Evolutionary conservation across 768 basidiomycete genomes (phyloP).

Genomic region (Plicaturopsis crispa): DNA sequence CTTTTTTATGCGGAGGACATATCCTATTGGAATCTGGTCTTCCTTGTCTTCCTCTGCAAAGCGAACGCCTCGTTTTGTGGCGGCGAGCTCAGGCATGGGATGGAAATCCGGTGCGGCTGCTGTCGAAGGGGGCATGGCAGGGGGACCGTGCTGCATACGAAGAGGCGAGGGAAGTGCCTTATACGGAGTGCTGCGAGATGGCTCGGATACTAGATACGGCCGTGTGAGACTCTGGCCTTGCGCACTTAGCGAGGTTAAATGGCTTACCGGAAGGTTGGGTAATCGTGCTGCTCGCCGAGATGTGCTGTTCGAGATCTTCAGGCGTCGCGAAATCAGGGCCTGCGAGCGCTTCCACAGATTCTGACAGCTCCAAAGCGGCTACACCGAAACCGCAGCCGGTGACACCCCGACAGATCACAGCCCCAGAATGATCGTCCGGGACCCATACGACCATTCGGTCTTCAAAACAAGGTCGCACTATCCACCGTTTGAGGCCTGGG

Average conservation of each 20-base stretch:
- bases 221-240: constrained; percentile 8
- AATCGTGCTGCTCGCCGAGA: too few relatives aligned
- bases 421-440: constrained; percentile 28
- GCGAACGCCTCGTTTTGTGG: constrained; percentile 50
- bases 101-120: not conserved
- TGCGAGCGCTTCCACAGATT: constrained; percentile 56
- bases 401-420: constrained; percentile 29
- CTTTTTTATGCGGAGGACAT: constrained; percentile 66
- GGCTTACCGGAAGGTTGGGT: constrained; percentile 4
- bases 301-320: too few relatives aligned
- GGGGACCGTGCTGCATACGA: constrained; percentile 29
- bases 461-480: constrained; percentile 68
- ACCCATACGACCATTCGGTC: constrained; percentile 56
- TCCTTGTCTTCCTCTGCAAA: constrained; percentile 63
- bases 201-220: constrained; percentile 6
- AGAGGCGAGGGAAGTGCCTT: constrained; percentile 43
- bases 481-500: constrained; percentile 60
- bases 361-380: constrained; percentile 66
- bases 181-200: constrained; percentile 20
- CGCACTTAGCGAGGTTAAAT: constrained; percentile 8
- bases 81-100: constrained; percentile 7
- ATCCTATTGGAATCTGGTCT: constrained; percentile 59
- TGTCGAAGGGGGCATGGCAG: constrained; percentile 3
- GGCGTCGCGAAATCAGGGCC: constrained; percentile 27
- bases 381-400: constrained; percentile 48